Conservation (phyloP, 2,329 filamentous ascomycete species). For the Neofusicoccum cordaticola region DNA sequence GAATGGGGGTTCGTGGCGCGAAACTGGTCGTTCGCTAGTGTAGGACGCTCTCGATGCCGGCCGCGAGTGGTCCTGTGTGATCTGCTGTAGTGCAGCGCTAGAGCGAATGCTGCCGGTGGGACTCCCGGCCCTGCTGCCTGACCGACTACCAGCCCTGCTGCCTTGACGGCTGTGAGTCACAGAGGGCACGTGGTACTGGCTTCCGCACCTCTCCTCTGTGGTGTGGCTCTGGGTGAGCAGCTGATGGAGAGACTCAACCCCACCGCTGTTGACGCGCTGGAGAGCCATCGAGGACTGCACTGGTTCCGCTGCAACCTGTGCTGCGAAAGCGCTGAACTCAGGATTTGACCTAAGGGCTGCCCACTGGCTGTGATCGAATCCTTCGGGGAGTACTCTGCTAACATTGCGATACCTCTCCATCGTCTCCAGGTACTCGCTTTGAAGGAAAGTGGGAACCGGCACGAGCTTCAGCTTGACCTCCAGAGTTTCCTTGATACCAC, state of each 20-base stretch:
- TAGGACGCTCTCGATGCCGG: conserved; percentile 40
- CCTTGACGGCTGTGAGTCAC: conserved; percentile 30
- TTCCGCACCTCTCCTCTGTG: conserved; percentile 25
- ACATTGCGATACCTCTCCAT: conserved; percentile 61
- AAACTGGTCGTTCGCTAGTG: conserved; percentile 27
- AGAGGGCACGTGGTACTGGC: conserved; percentile 24
- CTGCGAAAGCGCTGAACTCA: conserved; percentile 22
- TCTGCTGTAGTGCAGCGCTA: conserved; percentile 29
- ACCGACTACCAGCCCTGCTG: conserved; percentile 37
- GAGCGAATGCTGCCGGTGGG: conserved; percentile 44
- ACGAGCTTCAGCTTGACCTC: conserved; percentile 90
- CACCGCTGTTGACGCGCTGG: conserved; percentile 26
- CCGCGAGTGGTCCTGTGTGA: conserved; percentile 31
- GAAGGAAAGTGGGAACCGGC: conserved; percentile 64
- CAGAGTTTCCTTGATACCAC: conserved; percentile 79
- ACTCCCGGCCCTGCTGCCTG: conserved; percentile 41
- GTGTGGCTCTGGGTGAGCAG: conserved; percentile 35
- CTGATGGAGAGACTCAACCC: conserved; percentile 36
- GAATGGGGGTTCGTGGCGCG: background rate
- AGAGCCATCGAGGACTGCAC: conserved; percentile 17
- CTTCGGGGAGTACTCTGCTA: conserved; percentile 56
- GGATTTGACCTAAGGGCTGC: conserved; percentile 69
- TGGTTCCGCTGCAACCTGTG: conserved; percentile 22
- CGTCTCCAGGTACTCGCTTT: conserved; percentile 59
- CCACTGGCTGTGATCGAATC: conserved; percentile 74